These are phyloP conservation scores for Cyclotella cryptica DNA, from an alignment of 108 stramenopile species.

Conservation along the genomic window DNA sequence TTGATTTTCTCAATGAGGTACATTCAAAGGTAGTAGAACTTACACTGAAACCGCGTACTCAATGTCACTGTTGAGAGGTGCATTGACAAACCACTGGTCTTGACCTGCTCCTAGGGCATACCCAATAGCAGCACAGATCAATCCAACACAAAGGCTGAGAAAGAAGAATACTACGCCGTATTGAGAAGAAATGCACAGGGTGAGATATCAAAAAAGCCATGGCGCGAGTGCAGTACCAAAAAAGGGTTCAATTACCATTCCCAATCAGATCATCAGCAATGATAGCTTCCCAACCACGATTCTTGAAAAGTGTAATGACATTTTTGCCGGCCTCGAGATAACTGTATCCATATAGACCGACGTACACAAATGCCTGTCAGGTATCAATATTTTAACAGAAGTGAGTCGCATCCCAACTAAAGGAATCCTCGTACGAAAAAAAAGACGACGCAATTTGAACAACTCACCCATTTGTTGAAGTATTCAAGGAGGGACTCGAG, in stretches of 20 bases:
- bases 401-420: too few species aligned
- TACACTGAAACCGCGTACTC: slow-evolving; percentile 7
- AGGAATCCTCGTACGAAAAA: too few species aligned
- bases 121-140: slow-evolving; percentile 48
- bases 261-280: slow-evolving; percentile 91
- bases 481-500: slow-evolving; percentile 72
- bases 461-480: slow-evolving; percentile 80
- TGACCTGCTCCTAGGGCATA: slow-evolving; percentile 7
- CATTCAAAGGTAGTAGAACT: neutral
- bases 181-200: neutral
- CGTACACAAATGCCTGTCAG: slow-evolving; percentile 79
- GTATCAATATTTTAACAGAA: neutral
- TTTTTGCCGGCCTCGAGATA: slow-evolving; percentile 87
- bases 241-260: slow-evolving; percentile 38
- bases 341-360: slow-evolving; percentile 83
- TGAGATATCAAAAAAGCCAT: slow-evolving; percentile 10
- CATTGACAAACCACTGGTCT: slow-evolving; percentile 26
- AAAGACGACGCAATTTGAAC: neutral
- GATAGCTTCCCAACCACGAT: slow-evolving; percentile 92
- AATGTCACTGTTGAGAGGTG: neutral
- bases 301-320: slow-evolving; percentile 83
- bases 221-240: neutral
- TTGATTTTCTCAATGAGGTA: too few species aligned
- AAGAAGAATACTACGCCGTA: slow-evolving; percentile 55
- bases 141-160: slow-evolving; percentile 62